Conservation (phyloP, 345 rosid genomes). For the Kandelia obovata region DNA sequence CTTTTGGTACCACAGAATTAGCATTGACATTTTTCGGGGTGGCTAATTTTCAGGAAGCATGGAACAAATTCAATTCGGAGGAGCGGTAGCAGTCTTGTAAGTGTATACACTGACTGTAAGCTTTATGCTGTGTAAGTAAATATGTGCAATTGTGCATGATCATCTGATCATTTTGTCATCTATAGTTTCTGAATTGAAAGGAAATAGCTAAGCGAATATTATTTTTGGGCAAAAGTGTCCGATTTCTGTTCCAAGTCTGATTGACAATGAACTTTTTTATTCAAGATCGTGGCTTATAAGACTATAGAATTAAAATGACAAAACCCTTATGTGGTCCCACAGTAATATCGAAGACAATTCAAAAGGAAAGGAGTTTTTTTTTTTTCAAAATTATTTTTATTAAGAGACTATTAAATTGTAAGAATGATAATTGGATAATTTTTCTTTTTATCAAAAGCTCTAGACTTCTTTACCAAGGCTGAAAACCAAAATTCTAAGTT, state of each 20-base stretch:
- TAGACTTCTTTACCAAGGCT: too few relatives aligned
- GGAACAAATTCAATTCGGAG: conserved; percentile 92
- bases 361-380: too few relatives aligned
- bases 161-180: neutral
- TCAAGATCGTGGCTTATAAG: too few relatives aligned
- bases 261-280: neutral
- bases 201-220: conserved; percentile 14
- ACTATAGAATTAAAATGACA: too few relatives aligned
- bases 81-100: conserved; percentile 51
- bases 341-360: too few relatives aligned
- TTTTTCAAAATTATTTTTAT: too few relatives aligned
- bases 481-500: too few relatives aligned
- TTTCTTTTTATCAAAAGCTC: too few relatives aligned
- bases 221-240: conserved; percentile 3
- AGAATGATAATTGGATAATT: too few relatives aligned
- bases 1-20: too few relatives aligned
- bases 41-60: conserved; percentile 68
- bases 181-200: conserved; percentile 12
- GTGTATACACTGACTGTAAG: conserved; percentile 21
- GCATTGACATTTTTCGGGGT: neutral
- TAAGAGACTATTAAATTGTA: too few relatives aligned
- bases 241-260: neutral
- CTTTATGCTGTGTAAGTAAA: conserved; percentile 24
- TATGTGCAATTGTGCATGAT: conserved; percentile 7
- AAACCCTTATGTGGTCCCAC: too few relatives aligned